phyloP scores from a whole-genome alignment of 2,329 filamentous ascomycete species.

The Nemania diffusa region DNA sequence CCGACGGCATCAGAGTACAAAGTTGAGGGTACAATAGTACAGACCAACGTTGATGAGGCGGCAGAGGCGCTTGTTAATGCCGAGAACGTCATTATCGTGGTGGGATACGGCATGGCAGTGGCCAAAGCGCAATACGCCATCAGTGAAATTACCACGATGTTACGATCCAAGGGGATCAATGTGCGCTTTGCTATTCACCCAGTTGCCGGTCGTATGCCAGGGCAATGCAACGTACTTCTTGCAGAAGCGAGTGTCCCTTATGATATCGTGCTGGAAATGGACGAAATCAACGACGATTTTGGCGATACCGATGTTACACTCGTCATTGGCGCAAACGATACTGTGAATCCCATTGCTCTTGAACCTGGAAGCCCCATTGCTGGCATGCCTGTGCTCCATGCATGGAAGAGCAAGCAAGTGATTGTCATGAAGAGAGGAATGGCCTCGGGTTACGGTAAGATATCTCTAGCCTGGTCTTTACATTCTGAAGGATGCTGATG shows the following conservation, averaged over 20 bases:
- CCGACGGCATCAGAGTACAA: slow-evolving; percentile 73
- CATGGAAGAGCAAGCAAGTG: slow-evolving; percentile 93
- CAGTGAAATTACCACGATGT: slow-evolving; percentile 78
- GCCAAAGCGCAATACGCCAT: slow-evolving; percentile 94
- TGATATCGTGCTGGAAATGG: slow-evolving; percentile 94
- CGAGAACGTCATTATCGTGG: slow-evolving; percentile 88
- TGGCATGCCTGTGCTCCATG: slow-evolving; percentile 91
- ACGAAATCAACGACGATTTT: slow-evolving; percentile 96
- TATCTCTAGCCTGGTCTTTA: not conserved
- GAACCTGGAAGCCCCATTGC: slow-evolving; percentile 86
- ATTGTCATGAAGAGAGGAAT: slow-evolving; percentile 94
- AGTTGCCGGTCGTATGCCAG: slow-evolving; percentile 90
- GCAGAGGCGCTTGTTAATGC: slow-evolving; percentile 79
- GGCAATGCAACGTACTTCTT: slow-evolving; percentile 90
- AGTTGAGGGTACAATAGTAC: slow-evolving; percentile 81
- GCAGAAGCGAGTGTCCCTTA: slow-evolving; percentile 90
- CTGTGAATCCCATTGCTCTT: slow-evolving; percentile 88
- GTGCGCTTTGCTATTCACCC: slow-evolving; percentile 92
- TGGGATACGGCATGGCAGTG: slow-evolving; percentile 94
- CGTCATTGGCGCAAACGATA: slow-evolving; percentile 92
- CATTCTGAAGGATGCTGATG: slow-evolving; percentile 10
- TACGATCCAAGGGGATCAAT: slow-evolving; percentile 79
- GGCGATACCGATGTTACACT: slow-evolving; percentile 84
- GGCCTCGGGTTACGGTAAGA: slow-evolving; percentile 84
- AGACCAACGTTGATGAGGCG: slow-evolving; percentile 82